Evolutionary conservation across 2,329 filamentous ascomycete genomes (phyloP).

Genomic region (Pseudofabraea citricarpa): DNA sequence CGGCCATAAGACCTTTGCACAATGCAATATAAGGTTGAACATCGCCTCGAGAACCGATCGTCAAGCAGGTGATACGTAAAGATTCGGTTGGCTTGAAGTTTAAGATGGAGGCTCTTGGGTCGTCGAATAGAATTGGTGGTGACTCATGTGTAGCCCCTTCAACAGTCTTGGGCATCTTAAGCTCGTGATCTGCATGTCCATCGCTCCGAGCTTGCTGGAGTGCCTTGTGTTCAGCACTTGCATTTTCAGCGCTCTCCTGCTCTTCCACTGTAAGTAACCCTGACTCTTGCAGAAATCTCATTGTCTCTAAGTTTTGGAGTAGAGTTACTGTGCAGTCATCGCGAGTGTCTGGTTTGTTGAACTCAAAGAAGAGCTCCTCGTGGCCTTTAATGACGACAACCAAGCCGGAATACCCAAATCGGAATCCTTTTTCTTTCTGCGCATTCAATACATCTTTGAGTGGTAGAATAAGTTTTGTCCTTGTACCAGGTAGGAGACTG

Average conservation of each 20-base stretch:
- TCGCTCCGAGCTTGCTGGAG: slow-evolving; percentile 67
- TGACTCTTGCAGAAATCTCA: slow-evolving; percentile 66
- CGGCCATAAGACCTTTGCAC: slow-evolving; percentile 82
- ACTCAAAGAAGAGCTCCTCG: slow-evolving; percentile 96
- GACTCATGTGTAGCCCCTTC: slow-evolving; percentile 45
- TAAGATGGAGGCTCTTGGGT: slow-evolving; percentile 79
- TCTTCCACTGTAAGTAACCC: slow-evolving; percentile 64
- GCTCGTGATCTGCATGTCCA: slow-evolving; percentile 45
- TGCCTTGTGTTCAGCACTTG: slow-evolving; percentile 75
- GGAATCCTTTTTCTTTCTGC: slow-evolving; percentile 91
- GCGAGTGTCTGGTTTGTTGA: slow-evolving; percentile 68
- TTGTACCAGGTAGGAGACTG: slow-evolving; percentile 80
- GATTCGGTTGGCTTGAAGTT: slow-evolving; percentile 83
- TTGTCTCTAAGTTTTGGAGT: slow-evolving; percentile 69
- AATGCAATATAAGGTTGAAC: slow-evolving; percentile 97
- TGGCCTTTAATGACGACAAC: slow-evolving; percentile 91
- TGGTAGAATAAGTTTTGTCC: slow-evolving; percentile 88
- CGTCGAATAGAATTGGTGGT: slow-evolving; percentile 82
- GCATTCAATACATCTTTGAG: slow-evolving; percentile 89
- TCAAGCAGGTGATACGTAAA: slow-evolving; percentile 84
- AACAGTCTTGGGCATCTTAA: slow-evolving; percentile 42
- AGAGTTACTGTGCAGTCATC: slow-evolving; percentile 87
- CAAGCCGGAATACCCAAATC: slow-evolving; percentile 84
- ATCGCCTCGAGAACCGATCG: slow-evolving; percentile 91
- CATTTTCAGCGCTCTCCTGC: slow-evolving; percentile 64